Evolutionary conservation across 1,139 yeast species (phyloP).

Genomic region (Petasospora fabianii): DNA sequence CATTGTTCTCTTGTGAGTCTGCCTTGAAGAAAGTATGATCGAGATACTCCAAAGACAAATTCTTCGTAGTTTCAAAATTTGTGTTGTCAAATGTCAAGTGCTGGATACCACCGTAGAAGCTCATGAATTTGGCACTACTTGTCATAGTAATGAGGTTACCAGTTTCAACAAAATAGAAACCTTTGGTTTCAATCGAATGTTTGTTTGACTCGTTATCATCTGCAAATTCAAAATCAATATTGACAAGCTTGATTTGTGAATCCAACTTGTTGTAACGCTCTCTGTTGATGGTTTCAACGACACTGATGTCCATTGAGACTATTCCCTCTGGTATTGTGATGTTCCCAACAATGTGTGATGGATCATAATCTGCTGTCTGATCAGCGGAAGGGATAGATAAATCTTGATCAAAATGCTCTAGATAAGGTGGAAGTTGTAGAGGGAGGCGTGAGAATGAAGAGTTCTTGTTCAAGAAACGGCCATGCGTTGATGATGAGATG

Average conservation of each 20-base stretch:
- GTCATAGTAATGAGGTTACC: constrained; percentile 69
- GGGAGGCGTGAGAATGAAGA: constrained; percentile 26
- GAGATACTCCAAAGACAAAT: constrained; percentile 36
- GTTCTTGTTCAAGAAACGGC: constrained; percentile 36
- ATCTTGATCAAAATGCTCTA: constrained; percentile 33
- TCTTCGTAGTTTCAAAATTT: constrained; percentile 40
- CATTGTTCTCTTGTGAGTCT: constrained; percentile 12
- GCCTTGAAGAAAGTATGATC: constrained; percentile 35
- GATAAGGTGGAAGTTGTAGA: constrained; percentile 43
- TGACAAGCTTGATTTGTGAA: constrained; percentile 30
- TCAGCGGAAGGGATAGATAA: constrained; percentile 24
- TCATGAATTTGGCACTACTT: constrained; percentile 69
- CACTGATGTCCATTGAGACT: constrained; percentile 25
- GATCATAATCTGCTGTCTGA: constrained; percentile 12
- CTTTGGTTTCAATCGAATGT: constrained; percentile 50
- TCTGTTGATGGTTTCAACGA: constrained; percentile 26
- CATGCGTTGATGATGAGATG: constrained; percentile 47
- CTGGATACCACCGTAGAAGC: constrained; percentile 57
- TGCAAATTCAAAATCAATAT: constrained; percentile 28
- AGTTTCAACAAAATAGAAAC: constrained; percentile 65
- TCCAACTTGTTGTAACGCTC: constrained; percentile 29
- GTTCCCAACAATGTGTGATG: constrained; percentile 14
- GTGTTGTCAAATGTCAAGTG: constrained; percentile 47
- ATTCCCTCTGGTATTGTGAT: constrained; percentile 29
- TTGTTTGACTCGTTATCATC: constrained; percentile 41